A percentile compares a stretch with the other conserved stretches of the same genome.
phyloP scores from a whole-genome alignment of 441 rosid species.

The Manihot esculenta region DNA sequence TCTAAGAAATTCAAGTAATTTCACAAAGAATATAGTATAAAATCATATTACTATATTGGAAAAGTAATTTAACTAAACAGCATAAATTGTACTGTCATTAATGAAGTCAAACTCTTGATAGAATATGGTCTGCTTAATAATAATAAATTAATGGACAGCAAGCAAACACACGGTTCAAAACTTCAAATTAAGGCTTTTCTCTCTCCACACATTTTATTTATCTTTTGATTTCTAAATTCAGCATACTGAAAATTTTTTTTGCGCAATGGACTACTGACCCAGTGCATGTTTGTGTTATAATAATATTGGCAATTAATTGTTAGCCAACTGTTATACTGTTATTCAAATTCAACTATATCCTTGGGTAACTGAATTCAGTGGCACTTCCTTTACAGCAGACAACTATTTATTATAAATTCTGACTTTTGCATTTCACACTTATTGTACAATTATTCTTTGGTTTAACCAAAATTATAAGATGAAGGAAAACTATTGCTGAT shows the following conservation, averaged over 20 bases:
- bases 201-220: background rate
- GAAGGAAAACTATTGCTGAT: background rate
- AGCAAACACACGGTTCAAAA: background rate
- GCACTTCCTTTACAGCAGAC: background rate
- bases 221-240: background rate
- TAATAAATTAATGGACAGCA: constrained; percentile 1
- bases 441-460: background rate
- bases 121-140: background rate
- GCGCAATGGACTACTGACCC: background rate
- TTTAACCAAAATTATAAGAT: background rate
- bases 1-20: background rate
- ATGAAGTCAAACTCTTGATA: background rate
- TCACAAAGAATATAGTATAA: background rate
- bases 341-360: background rate
- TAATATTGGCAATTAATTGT: background rate
- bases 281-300: background rate
- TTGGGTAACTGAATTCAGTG: background rate
- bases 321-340: background rate
- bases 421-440: background rate
- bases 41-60: background rate
- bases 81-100: background rate
- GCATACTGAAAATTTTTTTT: background rate
- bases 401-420: background rate
- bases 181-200: background rate
- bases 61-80: background rate